These are phyloP conservation scores for Xylaria hypoxylon DNA, from an alignment of 2,329 filamentous ascomycete genomes.

Conservation along the genomic window DNA sequence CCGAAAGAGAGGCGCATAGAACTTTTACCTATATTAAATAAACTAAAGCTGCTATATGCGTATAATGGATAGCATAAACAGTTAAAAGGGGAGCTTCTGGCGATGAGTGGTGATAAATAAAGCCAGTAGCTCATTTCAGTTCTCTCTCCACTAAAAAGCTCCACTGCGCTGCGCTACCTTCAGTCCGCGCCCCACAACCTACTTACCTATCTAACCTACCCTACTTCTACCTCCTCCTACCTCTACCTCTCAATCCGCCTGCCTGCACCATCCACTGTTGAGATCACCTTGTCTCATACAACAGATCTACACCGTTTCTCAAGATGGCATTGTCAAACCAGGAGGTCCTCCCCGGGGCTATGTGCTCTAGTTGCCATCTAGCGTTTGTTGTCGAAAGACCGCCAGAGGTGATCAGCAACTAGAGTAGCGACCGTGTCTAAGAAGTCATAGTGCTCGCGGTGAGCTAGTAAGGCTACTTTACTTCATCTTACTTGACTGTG, in stretches of 20 bases:
- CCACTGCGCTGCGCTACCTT: background rate
- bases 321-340: conserved; percentile 1
- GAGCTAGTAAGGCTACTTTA: conserved; percentile 9
- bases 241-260: conserved; percentile 1
- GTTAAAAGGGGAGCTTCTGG: too few species aligned
- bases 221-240: background rate
- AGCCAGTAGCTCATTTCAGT: background rate
- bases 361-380: conserved; percentile 6
- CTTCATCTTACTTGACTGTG: conserved; percentile 1
- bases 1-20: too few species aligned
- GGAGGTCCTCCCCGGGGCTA: conserved; percentile 7
- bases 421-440: conserved; percentile 2
- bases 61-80: too few species aligned
- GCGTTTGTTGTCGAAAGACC: conserved; percentile 10
- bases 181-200: too few species aligned
- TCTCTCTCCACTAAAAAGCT: conserved; percentile 1
- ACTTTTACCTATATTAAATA: too few species aligned
- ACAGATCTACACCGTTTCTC: background rate
- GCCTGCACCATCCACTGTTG: background rate
- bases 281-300: background rate
- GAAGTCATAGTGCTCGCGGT: conserved; percentile 6
- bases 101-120: too few species aligned
- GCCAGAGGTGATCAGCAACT: conserved; percentile 7
- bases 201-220: conserved; percentile 1
- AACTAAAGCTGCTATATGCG: too few species aligned